Evolutionary conservation across 805 yeast species (phyloP), one percentile per base, ranked within the genome.

Genomic region (Suhomyces sp.): DNA sequence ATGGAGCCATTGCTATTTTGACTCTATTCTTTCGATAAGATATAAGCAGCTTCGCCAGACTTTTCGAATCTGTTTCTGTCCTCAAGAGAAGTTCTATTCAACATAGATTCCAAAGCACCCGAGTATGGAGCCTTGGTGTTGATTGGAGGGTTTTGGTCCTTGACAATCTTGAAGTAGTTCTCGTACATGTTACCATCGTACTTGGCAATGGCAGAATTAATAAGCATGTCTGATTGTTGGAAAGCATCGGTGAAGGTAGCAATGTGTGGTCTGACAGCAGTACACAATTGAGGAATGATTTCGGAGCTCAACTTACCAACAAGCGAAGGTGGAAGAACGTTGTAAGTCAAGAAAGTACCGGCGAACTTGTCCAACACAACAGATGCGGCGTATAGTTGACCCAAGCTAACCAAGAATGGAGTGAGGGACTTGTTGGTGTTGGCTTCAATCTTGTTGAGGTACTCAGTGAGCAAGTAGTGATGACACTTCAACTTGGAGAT

Each of bases 341-440:
- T 79, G 62, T 78, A 80, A 57, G 85, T 86, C 66, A 89, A 74
- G 71, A 91, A 91, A 41, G 79, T 75, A 53, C 91, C 86, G 15
- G 89, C 80, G 69, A 83, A 87, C 50, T 79, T 78, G 60, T 89
- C 93, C 59, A 73, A 64, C 59, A 89, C 79, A 63, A 83, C 77
- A 39, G 85, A 64, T 17, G 62, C 60, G 0, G 89, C 86, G 67
- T 85, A 89, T 52, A 87, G 69, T 56, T 75, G 79, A 46, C 86
- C 83, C 53, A 91, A 65, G 41, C 75, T 68, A 53, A 73, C 70
- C 61, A 91, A 73, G 35, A 78, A 73, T 20, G 77, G 73, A 51
- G 71, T 74, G 56, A 87, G 75, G 9, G 67, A 64, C 25, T 73
- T 68, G 37, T 70, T 67, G 27, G 75, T 71, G 35, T 53, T 50